These are phyloP conservation scores for Septoria linicola DNA, from an alignment of 2,329 filamentous ascomycete species.

Conservation along the genomic window DNA sequence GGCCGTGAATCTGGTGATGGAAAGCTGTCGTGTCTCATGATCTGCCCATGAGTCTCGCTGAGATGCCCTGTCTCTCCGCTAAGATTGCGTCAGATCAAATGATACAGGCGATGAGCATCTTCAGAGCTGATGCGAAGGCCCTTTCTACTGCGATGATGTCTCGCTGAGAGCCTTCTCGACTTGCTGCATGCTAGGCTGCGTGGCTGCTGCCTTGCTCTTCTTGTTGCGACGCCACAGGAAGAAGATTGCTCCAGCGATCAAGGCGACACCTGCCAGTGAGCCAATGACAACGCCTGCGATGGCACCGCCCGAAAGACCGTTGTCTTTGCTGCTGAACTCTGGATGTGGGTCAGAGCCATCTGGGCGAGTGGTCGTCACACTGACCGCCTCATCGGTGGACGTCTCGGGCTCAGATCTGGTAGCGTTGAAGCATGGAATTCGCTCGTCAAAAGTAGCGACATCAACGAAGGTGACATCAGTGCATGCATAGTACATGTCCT, in stretches of 20 bases:
- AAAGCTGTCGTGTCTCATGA: no score
- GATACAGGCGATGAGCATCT: no score
- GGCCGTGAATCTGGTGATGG: no score
- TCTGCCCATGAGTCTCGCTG: no score
- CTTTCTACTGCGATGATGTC: slow-evolving; percentile 10
- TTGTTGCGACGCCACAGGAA: slow-evolving; percentile 17
- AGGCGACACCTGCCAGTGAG: slow-evolving; percentile 17
- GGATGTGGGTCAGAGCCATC: slow-evolving; percentile 15
- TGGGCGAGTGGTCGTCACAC: slow-evolving; percentile 30
- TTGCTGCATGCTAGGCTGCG: slow-evolving; percentile 6
- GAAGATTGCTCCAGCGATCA: slow-evolving; percentile 29
- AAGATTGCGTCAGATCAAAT: no score
- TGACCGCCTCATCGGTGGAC: slow-evolving; percentile 24
- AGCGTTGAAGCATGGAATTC: slow-evolving; percentile 51
- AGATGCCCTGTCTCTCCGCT: no score
- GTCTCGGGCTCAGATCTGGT: slow-evolving; percentile 41
- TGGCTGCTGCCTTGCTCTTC: slow-evolving; percentile 8
- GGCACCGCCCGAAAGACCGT: slow-evolving; percentile 42
- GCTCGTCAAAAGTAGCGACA: slow-evolving; percentile 41
- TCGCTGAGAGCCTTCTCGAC: slow-evolving; percentile 12
- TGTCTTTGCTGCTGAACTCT: slow-evolving; percentile 3
- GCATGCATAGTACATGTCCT: slow-evolving; percentile 49
- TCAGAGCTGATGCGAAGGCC: no score
- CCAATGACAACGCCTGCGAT: slow-evolving; percentile 47
- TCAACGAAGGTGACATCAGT: slow-evolving; percentile 49